Evolutionary conservation across 345 rosid genomes (phyloP), one percentile per base, ranked within the genome.

Genomic region (Leavenworthia alabamica): DNA sequence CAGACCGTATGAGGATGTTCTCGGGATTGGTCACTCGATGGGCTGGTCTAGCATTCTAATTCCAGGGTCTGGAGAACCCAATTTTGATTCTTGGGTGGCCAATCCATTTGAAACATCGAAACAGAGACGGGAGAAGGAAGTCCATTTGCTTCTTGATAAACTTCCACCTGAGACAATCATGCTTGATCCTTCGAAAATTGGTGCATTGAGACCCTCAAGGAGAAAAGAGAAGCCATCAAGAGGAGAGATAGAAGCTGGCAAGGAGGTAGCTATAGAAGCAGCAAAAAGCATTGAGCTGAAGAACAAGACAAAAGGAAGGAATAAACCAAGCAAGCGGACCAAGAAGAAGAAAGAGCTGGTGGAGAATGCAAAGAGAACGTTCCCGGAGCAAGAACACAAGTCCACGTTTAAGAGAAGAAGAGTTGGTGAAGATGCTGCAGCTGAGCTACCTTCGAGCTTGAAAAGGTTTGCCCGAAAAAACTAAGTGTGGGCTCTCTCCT

Each of bases 31-130:
- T 29, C 97, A 93, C 69, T 89, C 99, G 8, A 83, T 75, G 83
- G 99, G 99, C 8, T 93, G 94, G 95, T 89, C 96, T 22, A 83
- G 94, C 41, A 82, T 89, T 65, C 85, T 89, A 1, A 71, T 87
- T 41, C 99, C 99, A 0, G 96, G 97, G 43, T 81, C 99, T 9
- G 97, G 99, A 44, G 97, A 93, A 63, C 91, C 99, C 3, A 93
- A 93, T 77, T 89, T 89, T 1, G 97, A 93, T 70, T 76, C 93
- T 6, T 89, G 91, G 93, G 85, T 93, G 39, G 99, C 96, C 44
- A 93, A 89, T 52, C 99, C 96, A 3, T 87, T 81, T 22, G 97
- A 93, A 73, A 85, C 97, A 22, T 46, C 86, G 3, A 92, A 93
- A 63, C 99, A 93, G 73, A 61, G 95, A 52, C 64, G 89, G 17